Evolutionary conservation across 1,139 yeast genomes (phyloP), one percentile per base, ranked within the genome.

Genomic region (Yamadazyma triangularis): DNA sequence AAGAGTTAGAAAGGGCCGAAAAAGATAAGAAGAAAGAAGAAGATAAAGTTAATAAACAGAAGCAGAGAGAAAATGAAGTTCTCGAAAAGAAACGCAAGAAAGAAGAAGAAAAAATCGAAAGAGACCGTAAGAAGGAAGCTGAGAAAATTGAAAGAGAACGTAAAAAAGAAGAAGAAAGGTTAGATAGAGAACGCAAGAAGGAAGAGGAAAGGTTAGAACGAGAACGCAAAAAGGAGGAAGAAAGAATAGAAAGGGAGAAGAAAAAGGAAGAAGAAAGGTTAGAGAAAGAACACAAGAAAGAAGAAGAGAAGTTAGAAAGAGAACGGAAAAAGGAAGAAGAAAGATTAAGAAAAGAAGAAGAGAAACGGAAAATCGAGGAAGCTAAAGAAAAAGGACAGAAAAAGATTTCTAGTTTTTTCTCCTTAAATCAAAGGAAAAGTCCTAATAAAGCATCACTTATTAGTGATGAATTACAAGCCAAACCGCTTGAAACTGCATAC

Each of bases 391-490:
- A 62, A 40, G 66, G 64, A 25, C 81, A 77, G 44, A 60, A 65
- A 53, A 67, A 70, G 34, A 77, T 79, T 28, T 73, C 77, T 7
- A 73, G 67, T 32, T 79, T 79, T 44, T 79, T 79, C 48, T 62
- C 62, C 4, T 26, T 29, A 13, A 47, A 55, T 16, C 34, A 44
- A 26, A 45, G 33, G 28, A 41, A 29, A 18, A 38, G 41, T 8
- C 24, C 33, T 13, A 33, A 35, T 16, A 23, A 26, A 11, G 15
- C 18, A 10, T 4, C 25, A 4, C 9, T 8, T 14, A 23, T 5
- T 11, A 21, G n/a, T 10, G 23, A 21, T 21, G 23, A 21, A 7
- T 21, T 11, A 21, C 8, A 10, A 8, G n/a, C 18, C 18, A 7
- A 20, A 18, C 6, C 6, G 24, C 12, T 15, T 14, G 22, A 26